Percentiles rank a stretch among this genome's conserved stretches.
phyloP scores from a whole-genome alignment of 2,329 filamentous ascomycete species.

The Nothopassalora personata region DNA sequence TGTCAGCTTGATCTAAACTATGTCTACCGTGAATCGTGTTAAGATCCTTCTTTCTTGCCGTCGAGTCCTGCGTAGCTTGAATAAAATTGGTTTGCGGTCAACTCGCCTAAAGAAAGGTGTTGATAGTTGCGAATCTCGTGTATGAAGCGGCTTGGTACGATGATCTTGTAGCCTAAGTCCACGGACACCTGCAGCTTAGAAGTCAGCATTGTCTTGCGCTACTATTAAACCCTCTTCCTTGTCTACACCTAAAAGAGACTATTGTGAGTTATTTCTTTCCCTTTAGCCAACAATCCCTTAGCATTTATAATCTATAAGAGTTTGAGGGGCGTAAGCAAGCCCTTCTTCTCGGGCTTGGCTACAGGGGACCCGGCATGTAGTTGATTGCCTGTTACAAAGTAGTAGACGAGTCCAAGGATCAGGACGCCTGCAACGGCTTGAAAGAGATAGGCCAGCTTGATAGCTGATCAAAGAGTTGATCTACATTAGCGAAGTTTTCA shows the following conservation, averaged over 20 bases:
- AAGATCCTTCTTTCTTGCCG: background rate
- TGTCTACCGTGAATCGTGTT: constrained; percentile 1
- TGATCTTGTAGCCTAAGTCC: background rate
- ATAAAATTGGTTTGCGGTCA: too few relatives aligned
- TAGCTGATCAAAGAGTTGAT: too few relatives aligned
- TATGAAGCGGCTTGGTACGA: constrained; percentile 1
- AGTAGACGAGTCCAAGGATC: background rate
- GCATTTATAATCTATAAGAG: too few relatives aligned
- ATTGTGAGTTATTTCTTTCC: too few relatives aligned
- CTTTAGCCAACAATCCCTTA: too few relatives aligned
- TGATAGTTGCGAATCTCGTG: constrained; percentile 17
- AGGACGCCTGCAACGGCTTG: background rate
- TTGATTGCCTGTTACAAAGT: constrained; percentile 4
- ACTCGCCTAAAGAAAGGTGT: constrained; percentile 5
- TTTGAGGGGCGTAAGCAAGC: too few relatives aligned
- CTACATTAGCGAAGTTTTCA: too few relatives aligned
- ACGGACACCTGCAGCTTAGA: background rate
- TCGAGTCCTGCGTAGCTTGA: constrained; percentile 1
- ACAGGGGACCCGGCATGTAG: too few relatives aligned
- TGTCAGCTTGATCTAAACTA: constrained; percentile 18
- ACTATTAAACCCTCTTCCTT: too few relatives aligned
- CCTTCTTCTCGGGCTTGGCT: too few relatives aligned
- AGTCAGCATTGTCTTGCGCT: too few relatives aligned
- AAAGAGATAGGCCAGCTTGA: background rate
- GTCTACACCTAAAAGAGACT: too few relatives aligned